Percentiles rank a stretch among this genome's conserved stretches.
Evolutionary conservation across 345 rosid genomes (phyloP).

Genomic region (Cardamine chenopodiifolia): DNA sequence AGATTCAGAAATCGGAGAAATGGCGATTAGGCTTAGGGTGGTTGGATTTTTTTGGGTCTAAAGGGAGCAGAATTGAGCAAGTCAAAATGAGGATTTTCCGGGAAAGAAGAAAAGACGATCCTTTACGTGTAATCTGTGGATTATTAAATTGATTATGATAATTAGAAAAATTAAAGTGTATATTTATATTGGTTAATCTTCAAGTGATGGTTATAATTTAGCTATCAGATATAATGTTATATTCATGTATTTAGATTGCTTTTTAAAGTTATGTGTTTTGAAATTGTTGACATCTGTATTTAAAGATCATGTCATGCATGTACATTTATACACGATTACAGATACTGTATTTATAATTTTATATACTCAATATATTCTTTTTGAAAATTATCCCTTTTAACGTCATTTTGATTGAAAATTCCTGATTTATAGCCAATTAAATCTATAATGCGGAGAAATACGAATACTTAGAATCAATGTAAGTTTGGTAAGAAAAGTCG

Average conservation of each 20-base stretch:
- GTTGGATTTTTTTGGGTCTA: neutral
- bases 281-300: conserved; percentile 29
- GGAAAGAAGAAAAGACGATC: conserved; percentile 37
- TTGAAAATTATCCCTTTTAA: neutral
- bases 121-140: conserved; percentile 8
- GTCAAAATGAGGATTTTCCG: conserved; percentile 41
- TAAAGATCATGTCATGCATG: conserved; percentile 35
- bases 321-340: conserved; percentile 12
- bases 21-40: conserved; percentile 24
- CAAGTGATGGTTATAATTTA: conserved; percentile 24
- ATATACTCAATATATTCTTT: too few species aligned
- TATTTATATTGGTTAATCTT: conserved; percentile 3
- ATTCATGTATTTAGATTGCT: conserved; percentile 15
- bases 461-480: neutral
- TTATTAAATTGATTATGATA: neutral
- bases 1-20: neutral
- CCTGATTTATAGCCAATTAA: neutral
- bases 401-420: neutral
- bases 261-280: neutral
- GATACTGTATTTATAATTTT: too few species aligned
- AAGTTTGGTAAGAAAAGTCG: neutral
- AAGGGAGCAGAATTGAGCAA: conserved; percentile 10
- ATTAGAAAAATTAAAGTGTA: neutral
- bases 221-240: conserved; percentile 7
- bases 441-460: neutral